A percentile compares a stretch with the other conserved stretches of the same genome.
Conservation (phyloP, 2,329 filamentous ascomycete species). For the Aspergillus arachidicola region DNA sequence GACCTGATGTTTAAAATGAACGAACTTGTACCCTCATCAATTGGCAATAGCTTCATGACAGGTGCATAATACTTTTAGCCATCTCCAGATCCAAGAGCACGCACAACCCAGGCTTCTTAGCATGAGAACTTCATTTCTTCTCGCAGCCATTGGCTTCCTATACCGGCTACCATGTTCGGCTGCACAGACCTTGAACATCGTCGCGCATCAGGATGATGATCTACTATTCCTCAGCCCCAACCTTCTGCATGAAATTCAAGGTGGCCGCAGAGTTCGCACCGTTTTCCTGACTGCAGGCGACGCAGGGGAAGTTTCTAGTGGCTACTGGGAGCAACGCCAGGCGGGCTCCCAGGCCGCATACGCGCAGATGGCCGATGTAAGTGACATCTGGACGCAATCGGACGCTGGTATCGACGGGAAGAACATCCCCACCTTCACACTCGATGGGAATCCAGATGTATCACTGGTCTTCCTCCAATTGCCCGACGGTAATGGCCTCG, state of each 20-base stretch:
- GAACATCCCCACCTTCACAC: not conserved
- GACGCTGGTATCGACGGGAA: not conserved
- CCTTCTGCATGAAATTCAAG: not conserved
- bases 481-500: not conserved
- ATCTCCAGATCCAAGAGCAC: not conserved
- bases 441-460: not conserved
- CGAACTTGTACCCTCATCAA: not conserved
- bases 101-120: no score
- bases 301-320: not conserved
- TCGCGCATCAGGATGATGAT: slow-evolving; percentile 13
- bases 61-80: not conserved
- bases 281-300: not conserved
- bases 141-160: not conserved
- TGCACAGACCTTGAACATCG: slow-evolving; percentile 3
- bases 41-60: not conserved
- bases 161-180: not conserved
- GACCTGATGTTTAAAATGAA: not conserved
- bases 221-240: slow-evolving; percentile 9
- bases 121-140: not conserved
- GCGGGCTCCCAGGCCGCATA: not conserved
- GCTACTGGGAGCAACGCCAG: slow-evolving; percentile 3
- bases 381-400: not conserved
- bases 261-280: not conserved
- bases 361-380: slow-evolving; percentile 1
- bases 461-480: not conserved